Base-by-base conservation (phyloP, 1,139 yeast species). In the Candida tunisiensis region DNA sequence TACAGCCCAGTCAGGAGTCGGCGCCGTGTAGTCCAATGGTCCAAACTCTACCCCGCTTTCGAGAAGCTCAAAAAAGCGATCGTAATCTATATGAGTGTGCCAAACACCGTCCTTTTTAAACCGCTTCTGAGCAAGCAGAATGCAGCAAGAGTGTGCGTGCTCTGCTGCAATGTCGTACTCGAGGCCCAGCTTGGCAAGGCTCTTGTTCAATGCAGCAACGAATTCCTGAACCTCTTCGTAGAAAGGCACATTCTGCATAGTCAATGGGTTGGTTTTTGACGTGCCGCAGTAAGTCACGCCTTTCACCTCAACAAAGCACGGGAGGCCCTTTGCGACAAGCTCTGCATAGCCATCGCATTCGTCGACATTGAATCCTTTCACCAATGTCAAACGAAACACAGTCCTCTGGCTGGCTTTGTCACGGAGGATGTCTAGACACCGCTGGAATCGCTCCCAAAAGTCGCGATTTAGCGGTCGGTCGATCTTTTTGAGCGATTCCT, bases 261-360 rank as follows among this genome's bases (percentile, higher is more conserved):
- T 82, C 39, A 83, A 61, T 26, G 93, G 88, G 45, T 82, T 82
- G 25, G 88, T 85, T 47, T 80, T 77, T 29, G 58, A 52, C 0
- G 91, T 74, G 1, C 94, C 94, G 54, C 94, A 82, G 54, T 78
- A 83, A 0, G 94, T 83, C 8, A 93, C 94, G 31, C 95, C 95
- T 53, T 83, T 83, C 33, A 83, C 75, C 52, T 83, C 96, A 35
- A 83, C 78, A 42, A 83, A 79, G 23, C 93, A 73, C 2, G 96
- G 96, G 35, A 60, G 57, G 4, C 88, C 95, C 34, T 72, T 63
- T 32, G 65, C 74, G 16, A 83, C 92, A 62, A 85, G 62, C 43
- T 82, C 93, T 1, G 93, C 94, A 47, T 83, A 83, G n/a, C 91
- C 79, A 21, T 63, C 63, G 20, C 77, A 67, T 37, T 82, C 93